phyloP scores from a whole-genome alignment of 495 filamentous ascomycete genomes.

The Penicillium simplicissimum region DNA sequence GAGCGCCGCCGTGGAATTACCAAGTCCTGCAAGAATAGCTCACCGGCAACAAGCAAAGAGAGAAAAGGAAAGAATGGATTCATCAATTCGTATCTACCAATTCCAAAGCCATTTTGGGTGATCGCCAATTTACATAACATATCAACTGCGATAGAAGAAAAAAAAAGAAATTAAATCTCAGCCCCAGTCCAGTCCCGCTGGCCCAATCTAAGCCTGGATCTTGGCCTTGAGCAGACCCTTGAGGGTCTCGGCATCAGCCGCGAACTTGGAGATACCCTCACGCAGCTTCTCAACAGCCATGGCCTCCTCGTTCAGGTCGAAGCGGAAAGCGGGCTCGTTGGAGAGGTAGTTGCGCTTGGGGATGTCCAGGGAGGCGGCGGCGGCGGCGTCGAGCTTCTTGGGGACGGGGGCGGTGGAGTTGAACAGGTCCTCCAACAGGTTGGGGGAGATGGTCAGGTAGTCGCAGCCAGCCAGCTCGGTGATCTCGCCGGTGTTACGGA shows the following conservation, averaged over 20 bases:
- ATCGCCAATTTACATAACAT: slow-evolving; percentile 35
- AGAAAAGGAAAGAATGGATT: slow-evolving; percentile 14
- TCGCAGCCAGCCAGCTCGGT: slow-evolving; percentile 97
- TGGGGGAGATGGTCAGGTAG: slow-evolving; percentile 97
- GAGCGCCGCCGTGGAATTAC: too few relatives aligned
- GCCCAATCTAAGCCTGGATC: slow-evolving; percentile 57
- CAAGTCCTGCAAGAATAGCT: too few relatives aligned
- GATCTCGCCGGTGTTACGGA: slow-evolving; percentile 94
- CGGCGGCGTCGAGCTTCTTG: slow-evolving; percentile 82
- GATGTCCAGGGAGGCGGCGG: slow-evolving; percentile 68
- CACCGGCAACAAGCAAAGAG: neutral
- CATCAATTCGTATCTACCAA: slow-evolving; percentile 47
- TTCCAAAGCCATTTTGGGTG: slow-evolving; percentile 28
- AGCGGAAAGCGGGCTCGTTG: slow-evolving; percentile 89
- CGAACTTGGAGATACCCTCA: slow-evolving; percentile 98
- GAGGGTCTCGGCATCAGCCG: slow-evolving; percentile 89
- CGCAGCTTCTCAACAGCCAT: slow-evolving; percentile 99
- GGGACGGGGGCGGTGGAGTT: slow-evolving; percentile 77
- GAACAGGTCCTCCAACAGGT: slow-evolving; percentile 89
- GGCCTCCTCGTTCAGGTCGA: slow-evolving; percentile 98
- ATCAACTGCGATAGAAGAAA: slow-evolving; percentile 12
- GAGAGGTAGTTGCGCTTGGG: slow-evolving; percentile 88
- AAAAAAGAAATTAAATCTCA: slow-evolving; percentile 15
- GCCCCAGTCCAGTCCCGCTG: neutral
- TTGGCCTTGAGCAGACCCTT: slow-evolving; percentile 90